A percentile compares a stretch with the other conserved stretches of the same genome.
These are phyloP conservation scores for Flueggea neowawraea DNA, from an alignment of 441 rosid species.

Conservation along the genomic window DNA sequence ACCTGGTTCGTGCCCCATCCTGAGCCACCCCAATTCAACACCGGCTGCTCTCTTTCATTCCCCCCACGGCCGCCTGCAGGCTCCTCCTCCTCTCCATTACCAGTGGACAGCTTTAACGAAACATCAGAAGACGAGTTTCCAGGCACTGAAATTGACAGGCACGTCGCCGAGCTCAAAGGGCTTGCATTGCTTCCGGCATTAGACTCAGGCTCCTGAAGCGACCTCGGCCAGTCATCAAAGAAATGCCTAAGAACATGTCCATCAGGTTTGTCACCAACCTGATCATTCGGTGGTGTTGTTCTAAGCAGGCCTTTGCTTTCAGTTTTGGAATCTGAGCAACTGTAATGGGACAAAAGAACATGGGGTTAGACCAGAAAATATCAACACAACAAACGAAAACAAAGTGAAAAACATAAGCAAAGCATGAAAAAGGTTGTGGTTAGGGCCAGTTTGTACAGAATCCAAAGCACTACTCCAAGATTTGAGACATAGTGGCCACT, in stretches of 20 bases:
- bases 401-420: not conserved
- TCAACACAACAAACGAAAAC: not conserved
- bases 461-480: slow-evolving; percentile 35
- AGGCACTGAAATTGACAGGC: slow-evolving; percentile 73
- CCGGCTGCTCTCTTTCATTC: slow-evolving; percentile 37
- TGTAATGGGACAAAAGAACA: slow-evolving; percentile 16
- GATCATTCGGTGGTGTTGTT: slow-evolving; percentile 21
- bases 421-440: slow-evolving; percentile 30
- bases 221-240: slow-evolving; percentile 91
- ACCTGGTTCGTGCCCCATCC: slow-evolving; percentile 54
- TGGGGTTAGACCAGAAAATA: not conserved
- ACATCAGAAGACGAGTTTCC: slow-evolving; percentile 70
- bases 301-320: slow-evolving; percentile 43
- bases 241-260: slow-evolving; percentile 75
- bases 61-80: slow-evolving; percentile 14
- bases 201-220: slow-evolving; percentile 39
- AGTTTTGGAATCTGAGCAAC: slow-evolving; percentile 31
- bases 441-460: slow-evolving; percentile 52
- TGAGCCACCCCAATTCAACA: slow-evolving; percentile 48
- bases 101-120: slow-evolving; percentile 70
- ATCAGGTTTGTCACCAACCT: slow-evolving; percentile 34
- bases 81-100: slow-evolving; percentile 38
- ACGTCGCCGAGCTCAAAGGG: slow-evolving; percentile 32
- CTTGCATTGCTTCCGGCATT: slow-evolving; percentile 31
- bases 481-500: slow-evolving; percentile 34